Evolutionary conservation across 768 basidiomycete genomes (phyloP), one percentile per base, ranked within the genome.

Genomic region (Panaeolus papilionaceus): DNA sequence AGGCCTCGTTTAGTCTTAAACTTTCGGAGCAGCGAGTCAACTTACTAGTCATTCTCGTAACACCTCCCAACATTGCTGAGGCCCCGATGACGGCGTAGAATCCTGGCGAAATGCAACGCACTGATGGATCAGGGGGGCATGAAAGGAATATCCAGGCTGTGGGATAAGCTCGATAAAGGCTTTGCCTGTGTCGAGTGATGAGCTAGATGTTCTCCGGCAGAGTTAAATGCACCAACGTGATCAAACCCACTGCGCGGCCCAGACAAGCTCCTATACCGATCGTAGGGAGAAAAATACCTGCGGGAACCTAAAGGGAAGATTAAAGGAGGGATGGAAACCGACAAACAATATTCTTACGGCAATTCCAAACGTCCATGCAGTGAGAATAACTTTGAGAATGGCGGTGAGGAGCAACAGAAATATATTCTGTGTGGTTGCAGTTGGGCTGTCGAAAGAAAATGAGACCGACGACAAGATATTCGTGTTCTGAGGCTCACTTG

Each of bases 361-460:
- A 88, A 92, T 90, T 23, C 91, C 91, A 74, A 92, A 92, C 7
- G 91, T 91, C 89, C 90, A 92, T 7, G 89, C 86, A 37, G 91
- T 92, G 23, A 92, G 76, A 1, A 81, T 78, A 28, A 92, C 73
- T 72, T 92, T 92, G 64, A 88, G 78, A 2, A 80, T 75, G 1
- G 90, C 89, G 0, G 91, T 91, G 14, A 92, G 75, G 33, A 88
- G 75, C 5, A 92, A 80, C 8, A 92, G 78, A 71, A 91, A 91
- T 16, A 91, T 83, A 70, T 91, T 92, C 70, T 89, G 85, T 80
- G 86, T 84, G 69, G 86, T 84, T 8, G 90, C 89, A 4, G 84
- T 87, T 2, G 89, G 87, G 73, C 91, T 92, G 58, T 38, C 65
- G n/a, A 9, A 23, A 42, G 11, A 62, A 28, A 39, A 39, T 28